phyloP scores from a whole-genome alignment of 768 basidiomycete genomes.

The Podaxis sp. region DNA sequence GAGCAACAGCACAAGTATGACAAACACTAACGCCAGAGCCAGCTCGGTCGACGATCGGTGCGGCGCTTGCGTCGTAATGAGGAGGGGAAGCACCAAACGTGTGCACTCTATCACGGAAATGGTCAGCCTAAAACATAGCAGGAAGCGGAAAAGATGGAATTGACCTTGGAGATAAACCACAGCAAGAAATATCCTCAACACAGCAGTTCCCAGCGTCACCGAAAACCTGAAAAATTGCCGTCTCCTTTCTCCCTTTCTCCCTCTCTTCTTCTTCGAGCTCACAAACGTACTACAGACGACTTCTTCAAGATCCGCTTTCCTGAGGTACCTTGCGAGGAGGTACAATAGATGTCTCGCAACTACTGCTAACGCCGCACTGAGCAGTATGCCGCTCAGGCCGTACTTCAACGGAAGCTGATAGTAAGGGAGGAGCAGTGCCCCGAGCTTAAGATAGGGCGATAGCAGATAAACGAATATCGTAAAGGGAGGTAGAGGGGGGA shows the following conservation, averaged over 20 bases:
- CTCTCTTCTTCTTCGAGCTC: constrained; percentile 43
- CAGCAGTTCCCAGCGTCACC: constrained; percentile 40
- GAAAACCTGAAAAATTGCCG: constrained; percentile 38
- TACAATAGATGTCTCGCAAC: constrained; percentile 72
- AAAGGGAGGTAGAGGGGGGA: constrained; percentile 52
- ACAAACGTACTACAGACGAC: constrained; percentile 54
- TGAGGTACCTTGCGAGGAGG: constrained; percentile 69
- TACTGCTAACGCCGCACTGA: constrained; percentile 54
- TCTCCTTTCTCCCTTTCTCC: constrained; percentile 36
- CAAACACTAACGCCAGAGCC: constrained; percentile 25
- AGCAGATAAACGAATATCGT: constrained; percentile 67
- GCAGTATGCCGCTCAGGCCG: constrained; percentile 43
- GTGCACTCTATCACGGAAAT: constrained; percentile 41
- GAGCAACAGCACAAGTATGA: constrained; percentile 42
- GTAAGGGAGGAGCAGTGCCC: constrained; percentile 59
- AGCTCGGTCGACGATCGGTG: constrained; percentile 35
- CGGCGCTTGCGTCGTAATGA: constrained; percentile 31
- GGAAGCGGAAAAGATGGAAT: constrained; percentile 21
- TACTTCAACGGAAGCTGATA: constrained; percentile 42
- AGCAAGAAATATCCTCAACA: constrained; percentile 46
- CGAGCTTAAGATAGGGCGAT: constrained; percentile 65
- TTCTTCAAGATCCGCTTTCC: constrained; percentile 61
- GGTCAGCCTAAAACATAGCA: background rate
- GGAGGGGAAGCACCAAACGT: constrained; percentile 43
- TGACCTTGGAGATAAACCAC: constrained; percentile 64